A percentile compares a stretch with the other conserved stretches of the same genome.
These are phyloP conservation scores for Nicotiana undulata DNA, from an alignment of 257 asterid species.

Conservation along the genomic window DNA sequence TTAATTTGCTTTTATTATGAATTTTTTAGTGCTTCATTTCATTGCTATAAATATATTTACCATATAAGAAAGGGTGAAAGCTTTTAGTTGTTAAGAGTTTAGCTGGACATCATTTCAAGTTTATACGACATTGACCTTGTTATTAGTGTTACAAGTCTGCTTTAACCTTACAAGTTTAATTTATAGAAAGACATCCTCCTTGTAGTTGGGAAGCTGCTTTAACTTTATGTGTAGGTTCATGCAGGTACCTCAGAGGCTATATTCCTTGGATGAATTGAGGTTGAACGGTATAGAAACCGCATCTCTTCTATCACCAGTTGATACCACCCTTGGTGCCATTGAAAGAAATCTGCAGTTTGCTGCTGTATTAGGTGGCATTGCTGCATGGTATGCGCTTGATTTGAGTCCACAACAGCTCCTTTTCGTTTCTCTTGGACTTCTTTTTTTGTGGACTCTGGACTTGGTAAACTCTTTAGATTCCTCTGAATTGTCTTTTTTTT, in stretches of 20 bases:
- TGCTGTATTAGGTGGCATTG: slow-evolving; percentile 62
- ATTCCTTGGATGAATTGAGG: slow-evolving; percentile 76
- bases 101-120: neutral
- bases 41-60: neutral
- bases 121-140: neutral
- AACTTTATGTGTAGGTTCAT: slow-evolving; percentile 18
- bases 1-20: neutral
- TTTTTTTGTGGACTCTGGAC: slow-evolving; percentile 80
- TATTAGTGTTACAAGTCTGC: neutral
- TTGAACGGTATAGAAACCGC: slow-evolving; percentile 77
- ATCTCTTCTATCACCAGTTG: slow-evolving; percentile 76
- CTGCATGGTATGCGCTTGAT: slow-evolving; percentile 51
- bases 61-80: neutral
- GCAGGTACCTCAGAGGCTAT: slow-evolving; percentile 98
- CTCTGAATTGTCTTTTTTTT: neutral
- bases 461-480: slow-evolving; percentile 44
- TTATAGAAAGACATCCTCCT: neutral
- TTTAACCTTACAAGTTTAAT: neutral
- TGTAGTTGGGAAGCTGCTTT: slow-evolving; percentile 2
- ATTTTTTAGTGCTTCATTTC: neutral
- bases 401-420: slow-evolving; percentile 57
- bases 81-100: neutral
- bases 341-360: slow-evolving; percentile 68
- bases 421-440: slow-evolving; percentile 46
- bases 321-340: slow-evolving; percentile 62